Percentiles rank a stretch among this genome's conserved stretches.
phyloP scores from a whole-genome alignment of 768 basidiomycete species.

The Phanerochaete sordida region DNA sequence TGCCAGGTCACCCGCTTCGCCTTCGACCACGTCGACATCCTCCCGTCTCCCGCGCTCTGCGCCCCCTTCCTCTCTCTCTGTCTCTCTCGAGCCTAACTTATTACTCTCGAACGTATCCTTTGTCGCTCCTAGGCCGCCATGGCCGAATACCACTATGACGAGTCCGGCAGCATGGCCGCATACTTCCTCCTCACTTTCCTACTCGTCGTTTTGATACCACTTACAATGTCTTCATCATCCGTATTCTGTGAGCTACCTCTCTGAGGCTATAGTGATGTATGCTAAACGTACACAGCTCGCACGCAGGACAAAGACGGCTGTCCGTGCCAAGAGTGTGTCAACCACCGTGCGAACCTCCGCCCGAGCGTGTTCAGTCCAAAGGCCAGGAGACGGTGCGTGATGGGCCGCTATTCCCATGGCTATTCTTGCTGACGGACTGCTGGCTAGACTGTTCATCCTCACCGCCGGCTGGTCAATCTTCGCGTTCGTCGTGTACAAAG shows the following conservation, averaged over 20 bases:
- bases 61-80: neutral
- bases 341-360: constrained; percentile 45
- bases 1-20: constrained; percentile 5
- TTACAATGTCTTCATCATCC: constrained; percentile 55
- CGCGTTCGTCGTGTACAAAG: constrained; percentile 64
- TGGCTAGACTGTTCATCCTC: constrained; percentile 53
- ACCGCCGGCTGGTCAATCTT: constrained; percentile 73
- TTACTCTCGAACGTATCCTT: neutral
- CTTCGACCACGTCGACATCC: neutral
- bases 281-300: constrained; percentile 17
- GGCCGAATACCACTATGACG: constrained; percentile 86
- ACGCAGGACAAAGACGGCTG: constrained; percentile 35
- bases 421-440: neutral
- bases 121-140: constrained; percentile 33
- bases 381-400: constrained; percentile 49
- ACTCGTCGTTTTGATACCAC: constrained; percentile 75
- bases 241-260: constrained; percentile 42
- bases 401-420: no score
- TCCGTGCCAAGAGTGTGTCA: constrained; percentile 57
- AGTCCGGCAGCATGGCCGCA: constrained; percentile 79
- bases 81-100: constrained; percentile 1
- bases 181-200: constrained; percentile 93
- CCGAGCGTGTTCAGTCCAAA: constrained; percentile 49
- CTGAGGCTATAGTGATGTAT: constrained; percentile 4
- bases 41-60: neutral